Evolutionary conservation across 768 basidiomycete genomes (phyloP).

Genomic region (Jaapia argillacea): DNA sequence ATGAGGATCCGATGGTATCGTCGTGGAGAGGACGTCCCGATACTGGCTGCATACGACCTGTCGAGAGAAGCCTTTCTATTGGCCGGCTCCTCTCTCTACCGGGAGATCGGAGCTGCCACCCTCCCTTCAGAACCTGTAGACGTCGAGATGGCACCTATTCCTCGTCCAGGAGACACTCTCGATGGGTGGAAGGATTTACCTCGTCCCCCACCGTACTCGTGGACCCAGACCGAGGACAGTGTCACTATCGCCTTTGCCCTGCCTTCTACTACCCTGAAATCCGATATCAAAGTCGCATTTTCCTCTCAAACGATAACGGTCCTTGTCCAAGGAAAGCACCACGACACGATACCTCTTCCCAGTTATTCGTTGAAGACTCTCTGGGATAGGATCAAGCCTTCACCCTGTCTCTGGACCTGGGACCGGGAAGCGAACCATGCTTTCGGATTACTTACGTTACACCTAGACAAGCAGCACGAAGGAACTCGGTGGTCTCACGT

Average conservation of each 20-base stretch:
- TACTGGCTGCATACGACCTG: constrained; percentile 40
- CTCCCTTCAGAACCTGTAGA: constrained; percentile 43
- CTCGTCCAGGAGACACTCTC: constrained; percentile 48
- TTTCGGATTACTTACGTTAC: constrained; percentile 67
- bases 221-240: constrained; percentile 82
- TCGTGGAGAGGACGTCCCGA: constrained; percentile 61
- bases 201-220: constrained; percentile 79
- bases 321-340: constrained; percentile 35
- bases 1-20: constrained; percentile 62
- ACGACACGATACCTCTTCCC: constrained; percentile 31
- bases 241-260: constrained; percentile 79
- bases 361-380: constrained; percentile 50
- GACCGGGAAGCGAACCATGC: constrained; percentile 55
- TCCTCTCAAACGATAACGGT: constrained; percentile 56
- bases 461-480: constrained; percentile 80
- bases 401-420: constrained; percentile 90
- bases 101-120: constrained; percentile 23
- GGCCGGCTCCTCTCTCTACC: constrained; percentile 49
- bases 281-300: constrained; percentile 58
- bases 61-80: constrained; percentile 40
- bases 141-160: constrained; percentile 63
- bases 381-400: constrained; percentile 74
- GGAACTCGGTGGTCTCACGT: constrained; percentile 83
- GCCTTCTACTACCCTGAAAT: constrained; percentile 56
- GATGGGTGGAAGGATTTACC: constrained; percentile 27